Evolutionary conservation across 768 basidiomycete species (phyloP).

Genomic region (Ephemerocybe angulata): DNA sequence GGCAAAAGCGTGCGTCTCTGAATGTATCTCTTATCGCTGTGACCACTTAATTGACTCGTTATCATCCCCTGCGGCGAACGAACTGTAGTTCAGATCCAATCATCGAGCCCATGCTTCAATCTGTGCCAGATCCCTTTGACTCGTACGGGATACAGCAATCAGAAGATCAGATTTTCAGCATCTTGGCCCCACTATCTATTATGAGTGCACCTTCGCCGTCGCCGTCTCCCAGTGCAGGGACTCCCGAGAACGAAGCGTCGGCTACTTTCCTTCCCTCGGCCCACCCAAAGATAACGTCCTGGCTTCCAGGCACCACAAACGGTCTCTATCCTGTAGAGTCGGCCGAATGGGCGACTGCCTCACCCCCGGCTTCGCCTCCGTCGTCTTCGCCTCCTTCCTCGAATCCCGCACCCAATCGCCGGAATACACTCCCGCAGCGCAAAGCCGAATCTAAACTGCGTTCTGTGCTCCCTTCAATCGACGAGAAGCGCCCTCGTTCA

Average conservation of each 20-base stretch:
- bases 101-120: conserved; percentile 86
- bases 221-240: conserved; percentile 54
- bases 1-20: conserved; percentile 67
- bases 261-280: conserved; percentile 29
- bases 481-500: conserved; percentile 40
- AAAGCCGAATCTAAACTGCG: conserved; percentile 69
- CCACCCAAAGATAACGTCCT: conserved; percentile 31
- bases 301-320: conserved; percentile 33
- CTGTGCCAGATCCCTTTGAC: conserved; percentile 90
- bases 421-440: conserved; percentile 51
- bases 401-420: conserved; percentile 28
- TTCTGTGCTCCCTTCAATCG: conserved; percentile 67
- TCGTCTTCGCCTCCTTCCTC: conserved; percentile 48
- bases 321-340: conserved; percentile 47
- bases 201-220: conserved; percentile 55
- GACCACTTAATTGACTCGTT: neutral
- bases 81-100: conserved; percentile 73
- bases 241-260: conserved; percentile 37
- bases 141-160: conserved; percentile 84
- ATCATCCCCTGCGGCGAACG: conserved; percentile 4
- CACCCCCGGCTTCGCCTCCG: conserved; percentile 37
- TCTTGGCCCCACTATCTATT: conserved; percentile 82
- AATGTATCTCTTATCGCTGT: conserved; percentile 16
- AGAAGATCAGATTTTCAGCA: conserved; percentile 91
- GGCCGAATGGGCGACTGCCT: conserved; percentile 47